These are phyloP conservation scores for Neonectria ditissima DNA, from an alignment of 2,329 filamentous ascomycete species.

Conservation along the genomic window DNA sequence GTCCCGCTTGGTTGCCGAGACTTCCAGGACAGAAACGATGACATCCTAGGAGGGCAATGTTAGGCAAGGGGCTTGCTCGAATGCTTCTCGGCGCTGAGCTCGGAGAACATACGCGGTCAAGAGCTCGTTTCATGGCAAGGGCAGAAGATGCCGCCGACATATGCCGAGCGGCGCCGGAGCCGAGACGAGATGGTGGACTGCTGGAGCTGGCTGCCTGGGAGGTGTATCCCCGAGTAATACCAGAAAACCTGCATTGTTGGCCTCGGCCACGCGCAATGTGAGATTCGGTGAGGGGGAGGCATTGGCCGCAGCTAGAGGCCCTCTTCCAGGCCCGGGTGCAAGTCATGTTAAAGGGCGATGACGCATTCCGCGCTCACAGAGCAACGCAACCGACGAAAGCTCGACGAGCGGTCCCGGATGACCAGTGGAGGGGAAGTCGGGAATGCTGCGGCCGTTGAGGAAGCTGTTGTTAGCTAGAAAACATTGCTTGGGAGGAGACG, in stretches of 20 bases:
- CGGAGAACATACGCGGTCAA: slow-evolving; percentile 47
- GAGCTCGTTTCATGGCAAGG: slow-evolving; percentile 47
- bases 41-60: slow-evolving; percentile 71
- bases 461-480: slow-evolving; percentile 36
- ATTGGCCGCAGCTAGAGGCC: slow-evolving; percentile 46
- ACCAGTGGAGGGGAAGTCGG: slow-evolving; percentile 28
- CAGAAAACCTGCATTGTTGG: slow-evolving; percentile 18
- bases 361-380: slow-evolving; percentile 22
- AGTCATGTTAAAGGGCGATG: slow-evolving; percentile 52
- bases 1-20: slow-evolving; percentile 92
- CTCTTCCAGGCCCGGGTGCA: slow-evolving; percentile 55
- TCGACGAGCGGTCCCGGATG: slow-evolving; percentile 35
- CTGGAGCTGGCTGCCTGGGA: slow-evolving; percentile 28
- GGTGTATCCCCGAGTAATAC: slow-evolving; percentile 25
- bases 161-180: slow-evolving; percentile 38
- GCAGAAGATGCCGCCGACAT: slow-evolving; percentile 47
- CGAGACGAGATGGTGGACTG: slow-evolving; percentile 24
- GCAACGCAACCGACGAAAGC: slow-evolving; percentile 18
- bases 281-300: slow-evolving; percentile 24
- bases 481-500: slow-evolving; percentile 31
- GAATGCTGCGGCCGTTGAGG: slow-evolving; percentile 37
- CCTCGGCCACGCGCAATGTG: slow-evolving; percentile 7
- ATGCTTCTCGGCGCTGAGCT: neutral
- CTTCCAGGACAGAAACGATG: slow-evolving; percentile 86
- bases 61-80: slow-evolving; percentile 13